Evolutionary conservation across 176 grass and related monocot genomes (phyloP).

Genomic region (Secale cereale): DNA sequence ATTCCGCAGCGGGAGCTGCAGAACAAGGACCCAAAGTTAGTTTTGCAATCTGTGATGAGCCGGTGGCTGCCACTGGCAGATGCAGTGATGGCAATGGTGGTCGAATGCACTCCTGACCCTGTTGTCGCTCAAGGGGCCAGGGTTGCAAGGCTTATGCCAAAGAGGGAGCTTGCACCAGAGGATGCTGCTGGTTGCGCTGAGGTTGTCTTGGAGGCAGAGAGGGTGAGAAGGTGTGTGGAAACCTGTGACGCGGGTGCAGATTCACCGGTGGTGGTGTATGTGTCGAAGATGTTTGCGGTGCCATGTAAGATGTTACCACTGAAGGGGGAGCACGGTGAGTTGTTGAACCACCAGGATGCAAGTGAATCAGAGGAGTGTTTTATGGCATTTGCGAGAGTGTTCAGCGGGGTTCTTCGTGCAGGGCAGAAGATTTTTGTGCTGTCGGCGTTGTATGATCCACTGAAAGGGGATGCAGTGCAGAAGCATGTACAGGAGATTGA

Average conservation of each 20-base stretch:
- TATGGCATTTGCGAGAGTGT: constrained; percentile 90
- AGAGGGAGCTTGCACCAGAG: constrained; percentile 50
- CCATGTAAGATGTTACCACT: constrained; percentile 65
- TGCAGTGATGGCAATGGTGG: constrained; percentile 75
- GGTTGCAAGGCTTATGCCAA: constrained; percentile 65
- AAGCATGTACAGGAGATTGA: constrained; percentile 82
- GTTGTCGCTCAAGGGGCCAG: constrained; percentile 54
- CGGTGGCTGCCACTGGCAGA: constrained; percentile 77
- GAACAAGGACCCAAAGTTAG: constrained; percentile 70
- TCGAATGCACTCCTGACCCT: constrained; percentile 82
- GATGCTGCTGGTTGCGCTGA: constrained; percentile 30
- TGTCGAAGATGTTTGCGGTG: constrained; percentile 95
- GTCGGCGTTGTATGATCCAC: constrained; percentile 73
- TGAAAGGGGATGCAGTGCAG: constrained; percentile 59
- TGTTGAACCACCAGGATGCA: constrained; percentile 39
- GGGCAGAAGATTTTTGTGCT: constrained; percentile 88
- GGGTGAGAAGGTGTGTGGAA: constrained; percentile 72
- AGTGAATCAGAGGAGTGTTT: constrained; percentile 77
- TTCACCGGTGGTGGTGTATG: constrained; percentile 75
- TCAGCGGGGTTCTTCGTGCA: constrained; percentile 69
- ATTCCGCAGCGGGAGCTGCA: constrained; percentile 51
- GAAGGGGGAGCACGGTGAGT: constrained; percentile 50
- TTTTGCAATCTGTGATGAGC: constrained; percentile 86
- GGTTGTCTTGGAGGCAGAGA: constrained; percentile 58
- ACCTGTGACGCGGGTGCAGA: constrained; percentile 43